phyloP scores from a whole-genome alignment of 495 filamentous ascomycete genomes.

The Copromyces sp. region DNA sequence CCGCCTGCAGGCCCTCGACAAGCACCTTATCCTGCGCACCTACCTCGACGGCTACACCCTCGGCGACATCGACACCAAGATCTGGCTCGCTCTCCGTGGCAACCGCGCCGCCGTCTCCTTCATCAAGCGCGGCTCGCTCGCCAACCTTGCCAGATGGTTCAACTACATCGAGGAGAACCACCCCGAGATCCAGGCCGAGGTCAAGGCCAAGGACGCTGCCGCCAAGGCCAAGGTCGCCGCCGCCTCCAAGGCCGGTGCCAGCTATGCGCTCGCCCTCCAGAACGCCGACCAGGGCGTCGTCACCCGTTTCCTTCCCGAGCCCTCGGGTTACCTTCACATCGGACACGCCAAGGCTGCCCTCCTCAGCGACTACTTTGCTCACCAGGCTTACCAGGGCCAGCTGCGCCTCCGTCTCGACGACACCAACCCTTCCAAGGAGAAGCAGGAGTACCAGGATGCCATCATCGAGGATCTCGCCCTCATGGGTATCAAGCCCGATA shows the following conservation, averaged over 20 bases:
- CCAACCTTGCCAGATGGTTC: conserved; percentile 84
- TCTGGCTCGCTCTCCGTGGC: conserved; percentile 77
- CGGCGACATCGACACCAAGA: conserved; percentile 64
- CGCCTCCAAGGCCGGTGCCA: conserved; percentile 72
- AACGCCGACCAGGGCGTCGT: conserved; percentile 89
- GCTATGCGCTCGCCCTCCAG: conserved; percentile 81
- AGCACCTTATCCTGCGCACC: conserved; percentile 75
- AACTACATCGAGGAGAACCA: conserved; percentile 72
- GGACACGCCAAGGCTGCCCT: conserved; percentile 90
- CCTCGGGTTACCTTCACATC: conserved; percentile 90
- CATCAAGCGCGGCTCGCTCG: conserved; percentile 65
- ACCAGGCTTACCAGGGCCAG: conserved; percentile 76
- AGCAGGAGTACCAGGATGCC: conserved; percentile 80
- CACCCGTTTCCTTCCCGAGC: conserved; percentile 90
- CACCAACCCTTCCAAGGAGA: conserved; percentile 89
- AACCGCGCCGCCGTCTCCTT: conserved; percentile 77
- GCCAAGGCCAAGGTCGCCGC: conserved; percentile 62
- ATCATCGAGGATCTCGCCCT: conserved; percentile 78
- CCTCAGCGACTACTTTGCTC: conserved; percentile 88
- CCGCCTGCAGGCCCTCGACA: conserved; percentile 67
- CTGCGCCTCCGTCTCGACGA: conserved; percentile 83
- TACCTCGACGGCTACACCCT: conserved; percentile 77
- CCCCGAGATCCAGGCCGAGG: conserved; percentile 50
- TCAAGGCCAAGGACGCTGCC: conserved; percentile 48
- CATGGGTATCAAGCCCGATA: conserved; percentile 79